Base-by-base conservation (phyloP, 352 stramenopile species). In the Sclerospora graminicola region DNA sequence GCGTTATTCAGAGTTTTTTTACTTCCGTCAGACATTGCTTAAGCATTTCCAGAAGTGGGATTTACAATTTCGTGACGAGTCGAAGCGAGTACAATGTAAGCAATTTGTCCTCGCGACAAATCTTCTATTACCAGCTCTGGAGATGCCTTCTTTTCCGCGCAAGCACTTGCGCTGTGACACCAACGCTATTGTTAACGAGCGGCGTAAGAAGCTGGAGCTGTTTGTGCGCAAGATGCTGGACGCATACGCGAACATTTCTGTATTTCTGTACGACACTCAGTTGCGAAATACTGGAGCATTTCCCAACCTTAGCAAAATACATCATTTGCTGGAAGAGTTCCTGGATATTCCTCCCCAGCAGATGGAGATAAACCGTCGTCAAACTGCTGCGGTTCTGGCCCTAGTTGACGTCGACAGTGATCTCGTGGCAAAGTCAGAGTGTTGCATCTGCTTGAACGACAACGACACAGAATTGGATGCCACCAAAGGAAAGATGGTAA, bases 1-100 rank as follows among this genome's bases (percentile, higher is more conserved):
- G 43, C 66, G 75, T 28, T 87, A 79, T 48, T 84, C 70, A 13
- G 69, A 87, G 54, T 87, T 82, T 51, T 69, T 65, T 31, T 31
- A 44, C 29, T 79, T 84, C 42, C 75, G 71, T 21, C 43, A 65
- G 28, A 42, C 49, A 16, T 50, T 84, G 41, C 45, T 81, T 31
- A 58, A 72, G 44, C 48, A 61, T 33, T 65, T 83, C 32, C 33
- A 70, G 44, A 48, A 54, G 38, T 79, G 65, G 67, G 63, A 83
- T 19, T 39, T 57, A 16, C 45, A 59, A 23, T 60, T 66, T 14
- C 33, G 39, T 21, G 40, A 53, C 26, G 39, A 57, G 23, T 45
- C 45, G 5, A 60, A 65, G 41, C 42, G 48, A 7, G 4, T 51
- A 19, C 61, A 58, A 4, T 66, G 58, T 40, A 67, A 69, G 27